Evolutionary conservation across 2,329 filamentous ascomycete genomes (phyloP).

Genomic region (Botryotinia narcissicola): DNA sequence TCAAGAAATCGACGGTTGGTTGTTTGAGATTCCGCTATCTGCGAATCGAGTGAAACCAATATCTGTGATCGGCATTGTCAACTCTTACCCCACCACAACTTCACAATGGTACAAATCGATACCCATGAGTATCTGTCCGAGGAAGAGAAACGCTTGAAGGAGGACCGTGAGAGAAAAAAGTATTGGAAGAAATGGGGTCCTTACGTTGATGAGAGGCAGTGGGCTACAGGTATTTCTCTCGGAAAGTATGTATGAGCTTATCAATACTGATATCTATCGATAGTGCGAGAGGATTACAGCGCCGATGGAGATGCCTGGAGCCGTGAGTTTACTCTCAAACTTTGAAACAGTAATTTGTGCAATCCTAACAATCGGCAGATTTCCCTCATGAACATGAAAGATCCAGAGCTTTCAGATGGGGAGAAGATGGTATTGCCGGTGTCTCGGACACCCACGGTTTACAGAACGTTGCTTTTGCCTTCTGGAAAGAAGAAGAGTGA

Average conservation of each 20-base stretch:
- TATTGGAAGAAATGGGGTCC: slow-evolving; percentile 99
- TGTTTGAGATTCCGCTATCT: neutral
- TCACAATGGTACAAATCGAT: slow-evolving; percentile 82
- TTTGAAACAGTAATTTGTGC: neutral
- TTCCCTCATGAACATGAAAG: slow-evolving; percentile 92
- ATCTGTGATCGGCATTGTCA: slow-evolving; percentile 8
- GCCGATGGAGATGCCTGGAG: slow-evolving; percentile 94
- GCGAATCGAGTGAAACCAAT: neutral
- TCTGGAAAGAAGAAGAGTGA: slow-evolving; percentile 97
- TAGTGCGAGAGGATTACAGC: slow-evolving; percentile 87
- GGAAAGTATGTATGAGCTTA: slow-evolving; percentile 3
- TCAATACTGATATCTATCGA: slow-evolving; percentile 29
- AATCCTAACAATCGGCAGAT: slow-evolving; percentile 53
- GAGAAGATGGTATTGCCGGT: slow-evolving; percentile 94
- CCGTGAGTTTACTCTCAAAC: slow-evolving; percentile 58
- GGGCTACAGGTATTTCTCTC: slow-evolving; percentile 72
- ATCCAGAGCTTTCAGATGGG: slow-evolving; percentile 88
- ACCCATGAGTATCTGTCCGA: slow-evolving; percentile 82
- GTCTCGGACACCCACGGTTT: slow-evolving; percentile 88
- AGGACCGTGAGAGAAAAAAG: slow-evolving; percentile 77
- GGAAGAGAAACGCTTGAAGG: slow-evolving; percentile 85
- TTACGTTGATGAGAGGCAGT: slow-evolving; percentile 90
- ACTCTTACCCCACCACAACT: slow-evolving; percentile 9
- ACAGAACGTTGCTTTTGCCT: slow-evolving; percentile 91
- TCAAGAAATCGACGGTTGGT: neutral